Conservation (phyloP, 2,329 filamentous ascomycete genomes). For the Ceratocystis cubensis region DNA sequence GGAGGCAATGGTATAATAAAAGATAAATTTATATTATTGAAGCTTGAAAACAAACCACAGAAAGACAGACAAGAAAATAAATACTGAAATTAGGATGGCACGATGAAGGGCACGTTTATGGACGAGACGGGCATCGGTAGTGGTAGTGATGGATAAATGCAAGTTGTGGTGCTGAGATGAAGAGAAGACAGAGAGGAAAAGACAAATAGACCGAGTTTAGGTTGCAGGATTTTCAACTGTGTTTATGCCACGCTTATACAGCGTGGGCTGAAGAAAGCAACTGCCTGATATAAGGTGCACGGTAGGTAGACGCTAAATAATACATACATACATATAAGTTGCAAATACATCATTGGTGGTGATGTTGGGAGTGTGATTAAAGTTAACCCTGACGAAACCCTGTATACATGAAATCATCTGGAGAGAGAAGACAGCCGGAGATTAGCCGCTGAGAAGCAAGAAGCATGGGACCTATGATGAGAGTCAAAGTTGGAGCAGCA, state of each 20-base stretch:
- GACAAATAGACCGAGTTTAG: not conserved
- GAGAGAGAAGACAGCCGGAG: not conserved
- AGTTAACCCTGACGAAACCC: not conserved
- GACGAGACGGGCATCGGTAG: not conserved
- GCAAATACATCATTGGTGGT: not conserved
- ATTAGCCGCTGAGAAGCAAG: not conserved
- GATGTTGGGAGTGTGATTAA: not conserved
- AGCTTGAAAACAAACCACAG: not conserved
- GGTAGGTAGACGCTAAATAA: no score
- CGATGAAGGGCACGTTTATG: not conserved
- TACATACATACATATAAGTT: not conserved
- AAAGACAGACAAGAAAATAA: not conserved
- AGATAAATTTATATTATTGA: not conserved
- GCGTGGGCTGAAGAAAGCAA: not conserved
- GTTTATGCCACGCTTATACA: not conserved
- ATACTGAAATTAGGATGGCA: not conserved
- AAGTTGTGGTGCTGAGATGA: no score
- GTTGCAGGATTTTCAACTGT: not conserved
- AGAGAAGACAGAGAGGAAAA: not conserved
- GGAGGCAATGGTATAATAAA: not conserved
- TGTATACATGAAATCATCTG: not conserved
- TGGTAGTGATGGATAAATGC: not conserved
- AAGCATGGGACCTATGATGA: not conserved
- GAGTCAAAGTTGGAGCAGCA: no score
- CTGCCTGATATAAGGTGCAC: not conserved